These are phyloP conservation scores for Rosellinia necatrix DNA, from an alignment of 2,329 filamentous ascomycete genomes.

Conservation along the genomic window DNA sequence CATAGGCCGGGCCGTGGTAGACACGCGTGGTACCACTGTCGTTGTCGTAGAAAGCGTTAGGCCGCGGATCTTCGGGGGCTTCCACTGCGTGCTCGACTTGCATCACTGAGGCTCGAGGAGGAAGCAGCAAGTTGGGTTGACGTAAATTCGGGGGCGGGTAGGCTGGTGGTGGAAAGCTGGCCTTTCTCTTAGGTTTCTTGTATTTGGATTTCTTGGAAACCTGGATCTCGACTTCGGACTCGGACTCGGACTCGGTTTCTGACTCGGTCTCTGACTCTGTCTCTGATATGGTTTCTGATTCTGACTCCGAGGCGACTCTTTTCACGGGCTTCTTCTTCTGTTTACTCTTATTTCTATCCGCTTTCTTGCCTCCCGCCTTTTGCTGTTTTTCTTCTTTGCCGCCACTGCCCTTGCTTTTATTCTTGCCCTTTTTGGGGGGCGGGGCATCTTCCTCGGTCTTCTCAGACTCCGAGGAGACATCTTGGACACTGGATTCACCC, in stretches of 20 bases:
- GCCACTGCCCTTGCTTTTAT: slow-evolving; percentile 5
- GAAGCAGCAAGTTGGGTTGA: slow-evolving; percentile 52
- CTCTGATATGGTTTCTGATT: slow-evolving; percentile 10
- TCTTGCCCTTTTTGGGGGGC: slow-evolving; percentile 14
- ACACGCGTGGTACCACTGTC: slow-evolving; percentile 57
- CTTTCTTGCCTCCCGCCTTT: slow-evolving; percentile 21
- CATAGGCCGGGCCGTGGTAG: slow-evolving; percentile 62
- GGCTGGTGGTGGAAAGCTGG: slow-evolving; percentile 13
- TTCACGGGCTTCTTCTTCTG: slow-evolving; percentile 18
- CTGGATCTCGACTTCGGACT: slow-evolving; percentile 18
- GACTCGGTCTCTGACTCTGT: slow-evolving; percentile 7
- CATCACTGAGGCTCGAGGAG: slow-evolving; percentile 54
- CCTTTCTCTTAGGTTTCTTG: slow-evolving; percentile 18
- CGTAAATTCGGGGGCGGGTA: slow-evolving; percentile 38
- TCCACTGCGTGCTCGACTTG: slow-evolving; percentile 62
- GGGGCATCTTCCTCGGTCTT: slow-evolving; percentile 13
- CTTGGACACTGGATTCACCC: slow-evolving; percentile 4
- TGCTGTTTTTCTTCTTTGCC: slow-evolving; percentile 13
- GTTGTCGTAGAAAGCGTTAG: slow-evolving; percentile 64
- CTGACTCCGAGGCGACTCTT: slow-evolving; percentile 7
- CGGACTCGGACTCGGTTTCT: slow-evolving; percentile 24
- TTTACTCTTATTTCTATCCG: background rate
- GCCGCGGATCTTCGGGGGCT: slow-evolving; percentile 55
- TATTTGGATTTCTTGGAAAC: slow-evolving; percentile 12
- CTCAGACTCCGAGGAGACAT: background rate